phyloP scores from a whole-genome alignment of 2,329 filamentous ascomycete species.

The Claviceps fusiformis region DNA sequence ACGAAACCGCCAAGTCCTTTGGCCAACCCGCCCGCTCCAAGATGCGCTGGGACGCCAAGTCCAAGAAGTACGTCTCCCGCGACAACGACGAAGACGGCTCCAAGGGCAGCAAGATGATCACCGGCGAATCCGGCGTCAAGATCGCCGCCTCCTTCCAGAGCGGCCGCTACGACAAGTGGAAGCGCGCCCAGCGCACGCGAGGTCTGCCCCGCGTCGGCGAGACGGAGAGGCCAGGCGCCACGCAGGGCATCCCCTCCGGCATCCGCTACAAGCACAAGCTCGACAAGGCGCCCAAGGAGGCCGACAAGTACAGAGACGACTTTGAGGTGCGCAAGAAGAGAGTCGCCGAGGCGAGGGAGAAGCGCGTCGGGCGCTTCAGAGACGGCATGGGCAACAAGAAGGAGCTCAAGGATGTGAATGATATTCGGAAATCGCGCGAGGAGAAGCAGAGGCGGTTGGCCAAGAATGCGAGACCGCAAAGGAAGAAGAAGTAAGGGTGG shows the following conservation, averaged over 20 bases:
- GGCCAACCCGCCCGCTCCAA: constrained; percentile 59
- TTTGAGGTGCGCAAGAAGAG: constrained; percentile 85
- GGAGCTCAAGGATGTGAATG: constrained; percentile 70
- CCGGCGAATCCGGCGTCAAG: constrained; percentile 86
- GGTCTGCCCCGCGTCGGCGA: constrained; percentile 74
- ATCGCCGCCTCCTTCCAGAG: constrained; percentile 89
- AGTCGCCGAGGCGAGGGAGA: constrained; percentile 75
- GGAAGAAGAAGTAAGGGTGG: constrained; percentile 29
- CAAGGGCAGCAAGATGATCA: constrained; percentile 57
- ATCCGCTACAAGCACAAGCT: constrained; percentile 69
- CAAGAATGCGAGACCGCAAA: constrained; percentile 77
- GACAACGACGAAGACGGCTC: constrained; percentile 92
- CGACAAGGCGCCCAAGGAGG: constrained; percentile 79
- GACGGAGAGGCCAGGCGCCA: constrained; percentile 40
- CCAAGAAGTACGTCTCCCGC: constrained; percentile 84
- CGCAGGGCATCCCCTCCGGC: constrained; percentile 17
- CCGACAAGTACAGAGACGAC: constrained; percentile 85
- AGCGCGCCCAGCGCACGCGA: constrained; percentile 68
- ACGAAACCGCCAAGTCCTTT: constrained; percentile 70
- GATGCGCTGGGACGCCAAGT: constrained; percentile 95
- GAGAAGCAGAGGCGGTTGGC: constrained; percentile 61
- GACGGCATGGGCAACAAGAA: constrained; percentile 58
- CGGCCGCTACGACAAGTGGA: constrained; percentile 89
- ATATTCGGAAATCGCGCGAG: constrained; percentile 72
- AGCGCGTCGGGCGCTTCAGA: constrained; percentile 59